These are phyloP conservation scores for Cystofilobasidium macerans DNA, from an alignment of 768 basidiomycete species.

Conservation along the genomic window DNA sequence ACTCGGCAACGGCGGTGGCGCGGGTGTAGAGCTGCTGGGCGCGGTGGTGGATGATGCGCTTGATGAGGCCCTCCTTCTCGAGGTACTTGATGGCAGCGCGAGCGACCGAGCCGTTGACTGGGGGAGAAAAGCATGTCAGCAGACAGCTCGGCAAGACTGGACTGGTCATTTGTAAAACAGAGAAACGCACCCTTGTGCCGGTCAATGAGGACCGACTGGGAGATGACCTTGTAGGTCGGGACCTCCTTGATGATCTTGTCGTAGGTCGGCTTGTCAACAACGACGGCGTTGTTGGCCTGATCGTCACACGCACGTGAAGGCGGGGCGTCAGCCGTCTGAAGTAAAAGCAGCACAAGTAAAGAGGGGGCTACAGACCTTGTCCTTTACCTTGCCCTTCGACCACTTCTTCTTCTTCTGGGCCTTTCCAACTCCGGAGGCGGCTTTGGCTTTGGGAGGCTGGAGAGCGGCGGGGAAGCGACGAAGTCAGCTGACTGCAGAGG, in stretches of 20 bases:
- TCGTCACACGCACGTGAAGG: not conserved
- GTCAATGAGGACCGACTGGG: slow-evolving; percentile 91
- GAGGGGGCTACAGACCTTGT: slow-evolving; percentile 49
- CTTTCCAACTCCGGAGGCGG: slow-evolving; percentile 53
- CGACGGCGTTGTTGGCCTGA: slow-evolving; percentile 80
- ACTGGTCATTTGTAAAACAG: no score
- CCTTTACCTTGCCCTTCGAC: slow-evolving; percentile 99
- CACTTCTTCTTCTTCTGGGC: slow-evolving; percentile 99
- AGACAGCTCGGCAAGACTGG: no score
- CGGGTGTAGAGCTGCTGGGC: slow-evolving; percentile 80
- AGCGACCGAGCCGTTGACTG: slow-evolving; percentile 82
- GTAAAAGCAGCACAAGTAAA: not conserved
- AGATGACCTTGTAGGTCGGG: slow-evolving; percentile 97
- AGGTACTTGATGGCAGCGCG: slow-evolving; percentile 81
- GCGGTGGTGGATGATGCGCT: slow-evolving; percentile 91
- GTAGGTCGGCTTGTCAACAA: slow-evolving; percentile 76
- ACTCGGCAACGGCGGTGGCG: slow-evolving; percentile 35
- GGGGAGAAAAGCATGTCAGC: not conserved
- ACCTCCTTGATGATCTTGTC: slow-evolving; percentile 82
- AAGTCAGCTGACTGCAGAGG: no score
- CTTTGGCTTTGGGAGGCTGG: slow-evolving; percentile 27
- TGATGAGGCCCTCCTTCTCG: slow-evolving; percentile 88
- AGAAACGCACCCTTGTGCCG: slow-evolving; percentile 54
- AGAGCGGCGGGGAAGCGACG: no score
- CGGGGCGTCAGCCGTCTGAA: not conserved